These are phyloP conservation scores for Lippia alba DNA, from an alignment of 305 asterid genomes.

Conservation along the genomic window DNA sequence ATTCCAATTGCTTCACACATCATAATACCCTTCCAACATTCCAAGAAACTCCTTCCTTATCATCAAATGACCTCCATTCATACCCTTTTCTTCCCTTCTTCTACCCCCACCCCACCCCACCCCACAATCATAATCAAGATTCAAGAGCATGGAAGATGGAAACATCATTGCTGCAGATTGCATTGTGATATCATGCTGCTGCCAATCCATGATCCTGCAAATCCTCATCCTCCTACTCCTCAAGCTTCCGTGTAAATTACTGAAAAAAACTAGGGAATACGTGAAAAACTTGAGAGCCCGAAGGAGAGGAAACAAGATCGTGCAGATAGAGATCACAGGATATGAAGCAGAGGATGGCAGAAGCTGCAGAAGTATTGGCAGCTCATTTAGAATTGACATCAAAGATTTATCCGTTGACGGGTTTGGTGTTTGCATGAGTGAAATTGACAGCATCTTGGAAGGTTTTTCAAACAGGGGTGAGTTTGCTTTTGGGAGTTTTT, in stretches of 20 bases:
- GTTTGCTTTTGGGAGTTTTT: conserved; percentile 85
- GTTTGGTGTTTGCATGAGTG: conserved; percentile 61
- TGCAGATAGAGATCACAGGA: conserved; percentile 37
- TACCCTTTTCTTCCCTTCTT: conserved; percentile 39
- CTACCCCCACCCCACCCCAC: conserved; percentile 11
- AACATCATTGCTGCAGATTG: conserved; percentile 80
- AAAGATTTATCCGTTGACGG: conserved; percentile 33
- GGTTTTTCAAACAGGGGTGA: conserved; percentile 69
- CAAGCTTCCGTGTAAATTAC: conserved; percentile 58
- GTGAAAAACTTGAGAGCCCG: conserved; percentile 49
- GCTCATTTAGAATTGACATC: conserved; percentile 39
- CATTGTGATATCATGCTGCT: conserved; percentile 78
- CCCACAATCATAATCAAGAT: neutral
- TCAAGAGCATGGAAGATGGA: conserved; percentile 61
- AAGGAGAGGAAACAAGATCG: conserved; percentile 38
- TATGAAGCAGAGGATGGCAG: conserved; percentile 34
- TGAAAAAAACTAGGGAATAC: conserved; percentile 50
- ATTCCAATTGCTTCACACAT: conserved; percentile 79
- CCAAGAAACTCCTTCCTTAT: conserved; percentile 57
- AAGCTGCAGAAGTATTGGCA: conserved; percentile 41
- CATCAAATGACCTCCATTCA: conserved; percentile 49
- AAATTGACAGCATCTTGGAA: conserved; percentile 68
- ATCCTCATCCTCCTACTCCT: conserved; percentile 65
- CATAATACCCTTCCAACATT: conserved; percentile 55
- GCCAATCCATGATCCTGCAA: conserved; percentile 79